Evolutionary conservation across 1,284 basidiomycete species (phyloP).

Genomic region (Apiotrichum brassicae): DNA sequence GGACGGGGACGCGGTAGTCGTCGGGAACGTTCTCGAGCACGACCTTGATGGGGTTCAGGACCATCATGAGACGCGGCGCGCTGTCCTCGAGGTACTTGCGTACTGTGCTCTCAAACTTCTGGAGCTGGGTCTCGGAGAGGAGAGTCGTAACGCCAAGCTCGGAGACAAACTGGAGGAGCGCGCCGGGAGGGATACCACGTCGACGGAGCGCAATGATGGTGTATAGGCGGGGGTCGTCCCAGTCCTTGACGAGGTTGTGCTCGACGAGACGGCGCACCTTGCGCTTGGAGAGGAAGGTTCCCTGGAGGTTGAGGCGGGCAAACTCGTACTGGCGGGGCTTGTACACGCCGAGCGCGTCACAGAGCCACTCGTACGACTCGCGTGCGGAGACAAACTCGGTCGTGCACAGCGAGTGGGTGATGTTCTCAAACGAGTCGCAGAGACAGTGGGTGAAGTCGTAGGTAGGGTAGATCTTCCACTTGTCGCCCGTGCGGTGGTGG

Average conservation of each 20-base stretch:
- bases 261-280: slow-evolving; percentile 89
- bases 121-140: slow-evolving; percentile 74
- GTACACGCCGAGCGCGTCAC: slow-evolving; percentile 92
- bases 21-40: slow-evolving; percentile 85
- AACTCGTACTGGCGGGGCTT: slow-evolving; percentile 98
- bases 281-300: slow-evolving; percentile 95
- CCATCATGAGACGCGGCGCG: slow-evolving; percentile 87
- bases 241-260: slow-evolving; percentile 75
- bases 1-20: slow-evolving; percentile 73
- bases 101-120: slow-evolving; percentile 83
- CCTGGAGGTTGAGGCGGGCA: slow-evolving; percentile 86
- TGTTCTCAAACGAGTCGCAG: slow-evolving; percentile 98
- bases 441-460: slow-evolving; percentile 99
- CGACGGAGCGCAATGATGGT: slow-evolving; percentile 92
- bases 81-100: slow-evolving; percentile 84
- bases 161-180: slow-evolving; percentile 88
- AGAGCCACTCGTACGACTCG: slow-evolving; percentile 98
- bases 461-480: slow-evolving; percentile 78
- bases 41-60: slow-evolving; percentile 83
- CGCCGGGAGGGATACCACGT: slow-evolving; percentile 91
- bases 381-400: slow-evolving; percentile 94
- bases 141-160: slow-evolving; percentile 87
- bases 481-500: slow-evolving; percentile 88
- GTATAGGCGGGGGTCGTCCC: slow-evolving; percentile 98
- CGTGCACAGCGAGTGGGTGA: slow-evolving; percentile 97